Evolutionary conservation across 371 early-diverging fungal species (phyloP), one percentile per base, ranked within the genome.

Genomic region (Rhizopus delemar): DNA sequence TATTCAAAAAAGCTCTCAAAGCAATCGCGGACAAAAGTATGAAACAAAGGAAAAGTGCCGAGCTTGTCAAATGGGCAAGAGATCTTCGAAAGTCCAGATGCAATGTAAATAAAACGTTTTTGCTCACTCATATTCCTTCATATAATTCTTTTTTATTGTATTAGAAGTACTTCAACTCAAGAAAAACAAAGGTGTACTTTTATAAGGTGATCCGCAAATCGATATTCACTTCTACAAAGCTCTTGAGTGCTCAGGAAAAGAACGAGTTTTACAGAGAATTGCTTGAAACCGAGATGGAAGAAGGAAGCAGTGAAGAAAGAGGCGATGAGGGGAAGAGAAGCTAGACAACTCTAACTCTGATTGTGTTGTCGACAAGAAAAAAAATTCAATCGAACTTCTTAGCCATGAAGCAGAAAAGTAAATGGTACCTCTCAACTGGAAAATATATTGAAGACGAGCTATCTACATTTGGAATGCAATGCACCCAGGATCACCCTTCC

Each of bases 11-110:
- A 34, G 38, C 50, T 31, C 28, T 28, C 33, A 32, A 50, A 6
- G 33, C 28, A 50, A 50, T 50, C 50, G 50, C 52, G 35, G 38
- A 52, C 52, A 52, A 38, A 52, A 52, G 36, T 52, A 9, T 34
- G 28, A 38, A 13, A 52, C 38, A 52, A 52, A 52, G 22, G 28
- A 52, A 34, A 38, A 52, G 36, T 38, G 52, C 52, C 38, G 34
- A 52, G 35, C 52, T 52, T 52, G 22, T 38, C 52, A 52, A 52
- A 52, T 52, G 52, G 52, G 52, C 39, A 52, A 52, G 38, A 38
- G 34, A 34, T 38, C 15, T 52, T 16, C 35, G 38, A 38, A 52
- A 34, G 36, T 52, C 8, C 35, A 52, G 36, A 52, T 16, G 36
- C 38, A 38, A 13, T 34, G 38, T 38, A 52, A 52, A 52, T 52